Percentiles rank a stretch among this genome's conserved stretches.
phyloP scores from a whole-genome alignment of 116 monocot species.

The Thalassia testudinum region DNA sequence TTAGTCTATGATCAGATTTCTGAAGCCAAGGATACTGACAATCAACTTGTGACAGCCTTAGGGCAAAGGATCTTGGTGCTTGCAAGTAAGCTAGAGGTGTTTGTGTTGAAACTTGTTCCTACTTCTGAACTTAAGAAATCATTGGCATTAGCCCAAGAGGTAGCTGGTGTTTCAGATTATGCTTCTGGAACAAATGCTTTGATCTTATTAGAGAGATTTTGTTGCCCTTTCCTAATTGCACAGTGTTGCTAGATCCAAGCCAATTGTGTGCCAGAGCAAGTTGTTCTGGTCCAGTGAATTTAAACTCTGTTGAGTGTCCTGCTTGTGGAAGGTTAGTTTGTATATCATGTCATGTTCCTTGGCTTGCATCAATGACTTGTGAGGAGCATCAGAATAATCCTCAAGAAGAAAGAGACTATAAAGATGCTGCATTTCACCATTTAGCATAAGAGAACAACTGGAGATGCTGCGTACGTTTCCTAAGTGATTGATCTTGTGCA shows the following conservation, averaged over 20 bases:
- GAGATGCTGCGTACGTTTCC: slow-evolving; percentile 60
- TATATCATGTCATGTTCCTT: slow-evolving; percentile 45
- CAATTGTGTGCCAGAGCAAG: slow-evolving; percentile 20
- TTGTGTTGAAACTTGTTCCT: slow-evolving; percentile 49
- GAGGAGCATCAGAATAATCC: slow-evolving; percentile 53
- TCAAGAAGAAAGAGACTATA: slow-evolving; percentile 29
- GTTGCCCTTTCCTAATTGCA: slow-evolving; percentile 67
- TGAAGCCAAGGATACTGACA: no score
- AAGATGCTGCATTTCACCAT: slow-evolving; percentile 23
- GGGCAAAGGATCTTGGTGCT: slow-evolving; percentile 79
- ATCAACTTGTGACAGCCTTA: slow-evolving; percentile 75
- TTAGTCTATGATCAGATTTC: slow-evolving; percentile 29
- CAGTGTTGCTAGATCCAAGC: slow-evolving; percentile 15
- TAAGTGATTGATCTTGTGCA: slow-evolving; percentile 54
- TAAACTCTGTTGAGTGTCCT: slow-evolving; percentile 41
- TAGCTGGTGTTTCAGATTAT: slow-evolving; percentile 28
- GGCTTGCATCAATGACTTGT: slow-evolving; percentile 66
- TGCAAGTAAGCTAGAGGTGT: slow-evolving; percentile 58
- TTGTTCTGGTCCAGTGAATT: slow-evolving; percentile 25
- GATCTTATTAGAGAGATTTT: slow-evolving; percentile 15
- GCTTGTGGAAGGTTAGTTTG: slow-evolving; percentile 59
- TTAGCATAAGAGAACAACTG: slow-evolving; percentile 37
- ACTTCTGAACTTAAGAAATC: slow-evolving; percentile 39
- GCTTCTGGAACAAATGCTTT: slow-evolving; percentile 7
- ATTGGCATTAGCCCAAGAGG: slow-evolving; percentile 63